A percentile compares a stretch with the other conserved stretches of the same genome.
Conservation (phyloP, 2,329 filamentous ascomycete species). For the Paecilomyces sp. region DNA sequence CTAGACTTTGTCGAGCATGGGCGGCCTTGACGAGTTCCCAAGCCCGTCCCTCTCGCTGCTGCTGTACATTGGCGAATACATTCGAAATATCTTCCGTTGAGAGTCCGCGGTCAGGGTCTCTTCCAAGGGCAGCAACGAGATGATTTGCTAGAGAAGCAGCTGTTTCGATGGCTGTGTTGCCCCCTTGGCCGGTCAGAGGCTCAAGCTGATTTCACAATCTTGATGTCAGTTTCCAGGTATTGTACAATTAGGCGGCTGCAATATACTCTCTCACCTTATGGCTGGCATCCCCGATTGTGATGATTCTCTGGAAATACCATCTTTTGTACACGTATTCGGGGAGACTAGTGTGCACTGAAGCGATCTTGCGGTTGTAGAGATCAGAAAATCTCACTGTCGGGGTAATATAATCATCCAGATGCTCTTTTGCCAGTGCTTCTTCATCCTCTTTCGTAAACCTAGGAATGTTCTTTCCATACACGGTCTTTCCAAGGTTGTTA, state of each 20-base stretch:
- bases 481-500: slow-evolving; percentile 9
- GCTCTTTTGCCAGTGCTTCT: slow-evolving; percentile 7
- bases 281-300: neutral
- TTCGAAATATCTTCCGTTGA: neutral
- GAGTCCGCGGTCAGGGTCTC: neutral
- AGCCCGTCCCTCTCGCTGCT: slow-evolving; percentile 7
- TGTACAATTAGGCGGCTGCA: no score
- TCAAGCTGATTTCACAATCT: slow-evolving; percentile 1
- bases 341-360: slow-evolving; percentile 8
- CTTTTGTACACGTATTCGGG: slow-evolving; percentile 13
- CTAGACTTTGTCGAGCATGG: slow-evolving; percentile 9
- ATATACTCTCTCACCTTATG: neutral
- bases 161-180: slow-evolving; percentile 13
- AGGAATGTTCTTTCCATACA: slow-evolving; percentile 13
- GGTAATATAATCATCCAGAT: slow-evolving; percentile 11
- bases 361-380: slow-evolving; percentile 10
- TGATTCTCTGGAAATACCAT: neutral
- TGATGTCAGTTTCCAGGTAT: no score
- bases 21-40: slow-evolving; percentile 6
- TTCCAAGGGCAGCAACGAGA: slow-evolving; percentile 2
- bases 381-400: slow-evolving; percentile 14
- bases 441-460: slow-evolving; percentile 14
- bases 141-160: slow-evolving; percentile 11
- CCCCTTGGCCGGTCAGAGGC: slow-evolving; percentile 12
- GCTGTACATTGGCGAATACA: neutral